Evolutionary conservation across 2,329 filamentous ascomycete genomes (phyloP), one percentile per base, ranked within the genome.

Genomic region (Blumeria graminis): DNA sequence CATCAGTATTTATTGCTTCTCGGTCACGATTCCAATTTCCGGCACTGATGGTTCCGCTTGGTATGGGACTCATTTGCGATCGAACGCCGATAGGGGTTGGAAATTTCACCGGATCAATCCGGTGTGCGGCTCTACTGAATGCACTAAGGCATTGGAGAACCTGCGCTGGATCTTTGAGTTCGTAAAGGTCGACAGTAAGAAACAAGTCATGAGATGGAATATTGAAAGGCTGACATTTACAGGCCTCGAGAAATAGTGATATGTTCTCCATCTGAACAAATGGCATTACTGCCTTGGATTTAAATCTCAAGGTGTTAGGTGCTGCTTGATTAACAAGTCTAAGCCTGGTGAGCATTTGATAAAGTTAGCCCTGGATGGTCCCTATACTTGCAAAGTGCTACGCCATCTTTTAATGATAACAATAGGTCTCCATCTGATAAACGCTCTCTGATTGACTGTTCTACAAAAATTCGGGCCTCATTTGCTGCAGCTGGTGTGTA

Each of bases 261-360:
- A 98, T 95, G 68, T 98, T 98, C 69, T 98, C 92, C 89, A 96
- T 96, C 70, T 98, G 92, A 43, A 96, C 90, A 67, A 98, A 98
- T 0, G 92, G 92, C 90, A 96, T 96, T 43, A 80, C 71, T 0
- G 89, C 94, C 66, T 83, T 65, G 8, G 61, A 76, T 71, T 96
- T 96, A 76, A 84, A 96, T 68, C 83, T 87, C 70, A 94, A 78
- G 35, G 86, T 85, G 14, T 82, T 78, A 32, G 86, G 84, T 39
- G 84, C 69, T 35, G 78, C 84, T 57, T 90, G 75, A 66, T 94
- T 96, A 64, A 86, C 78, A 55, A 96, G 80, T 65, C 87, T 67
- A 64, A 55, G 11, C 56, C 18, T 55, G 57, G 43, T 57, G 14
- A 56, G 51, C 22, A 56, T 56, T 16, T 13, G 13, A 50, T 51